These are phyloP conservation scores for Paraglomus occultum DNA, from an alignment of 192 early-diverging fungal species.

Conservation along the genomic window DNA sequence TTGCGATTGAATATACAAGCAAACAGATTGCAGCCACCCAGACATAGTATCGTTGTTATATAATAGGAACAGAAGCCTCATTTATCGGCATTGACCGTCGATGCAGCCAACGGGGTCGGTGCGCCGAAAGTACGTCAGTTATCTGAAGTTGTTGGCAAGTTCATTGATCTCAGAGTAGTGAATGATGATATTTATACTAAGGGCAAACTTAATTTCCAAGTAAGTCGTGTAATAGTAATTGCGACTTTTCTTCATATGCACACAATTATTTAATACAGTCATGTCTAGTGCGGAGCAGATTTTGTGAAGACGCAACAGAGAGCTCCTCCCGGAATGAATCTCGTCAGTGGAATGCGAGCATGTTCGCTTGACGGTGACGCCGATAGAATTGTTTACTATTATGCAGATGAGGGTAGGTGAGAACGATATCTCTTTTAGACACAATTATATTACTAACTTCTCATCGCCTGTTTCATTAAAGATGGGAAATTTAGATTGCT, in stretches of 20 bases:
- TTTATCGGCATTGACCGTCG: constrained; percentile 73
- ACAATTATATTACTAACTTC: background rate
- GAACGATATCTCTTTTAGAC: no score
- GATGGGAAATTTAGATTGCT: constrained; percentile 83
- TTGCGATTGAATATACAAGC: no score
- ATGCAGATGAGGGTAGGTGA: constrained; percentile 63
- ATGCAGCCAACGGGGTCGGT: constrained; percentile 97
- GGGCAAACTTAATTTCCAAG: constrained; percentile 83
- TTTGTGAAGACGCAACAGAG: constrained; percentile 92
- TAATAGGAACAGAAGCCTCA: constrained; percentile 64
- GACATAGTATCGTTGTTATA: no score
- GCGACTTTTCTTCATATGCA: background rate
- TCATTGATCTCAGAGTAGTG: constrained; percentile 61
- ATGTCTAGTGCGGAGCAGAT: constrained; percentile 87
- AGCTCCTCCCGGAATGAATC: constrained; percentile 64
- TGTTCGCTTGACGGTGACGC: constrained; percentile 98
- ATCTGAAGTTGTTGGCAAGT: constrained; percentile 58
- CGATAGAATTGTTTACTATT: constrained; percentile 98
- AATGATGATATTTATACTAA: constrained; percentile 72
- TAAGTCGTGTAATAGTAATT: constrained; percentile 31
- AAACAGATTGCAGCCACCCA: no score
- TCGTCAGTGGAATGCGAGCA: constrained; percentile 68
- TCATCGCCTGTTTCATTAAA: constrained; percentile 8
- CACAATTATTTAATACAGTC: background rate
- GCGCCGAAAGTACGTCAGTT: constrained; percentile 86